phyloP scores from a whole-genome alignment of 306 rosid species.

The Purshia tridentata region DNA sequence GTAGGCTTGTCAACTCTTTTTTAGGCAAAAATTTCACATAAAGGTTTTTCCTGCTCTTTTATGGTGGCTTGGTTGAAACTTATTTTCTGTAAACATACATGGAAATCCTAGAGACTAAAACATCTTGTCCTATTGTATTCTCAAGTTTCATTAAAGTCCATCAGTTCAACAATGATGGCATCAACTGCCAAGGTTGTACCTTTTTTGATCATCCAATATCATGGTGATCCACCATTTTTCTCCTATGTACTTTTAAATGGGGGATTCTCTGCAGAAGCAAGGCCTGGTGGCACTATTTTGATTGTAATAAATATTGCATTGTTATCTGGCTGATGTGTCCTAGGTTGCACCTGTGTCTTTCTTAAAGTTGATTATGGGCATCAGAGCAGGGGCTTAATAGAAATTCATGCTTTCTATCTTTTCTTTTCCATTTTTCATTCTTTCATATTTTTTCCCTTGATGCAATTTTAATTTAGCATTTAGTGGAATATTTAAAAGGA shows the following conservation, averaged over 20 bases:
- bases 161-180: neutral
- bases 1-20: slow-evolving; percentile 49
- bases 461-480: slow-evolving; percentile 11
- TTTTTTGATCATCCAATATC: neutral
- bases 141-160: slow-evolving; percentile 8
- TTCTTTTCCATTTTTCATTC: neutral
- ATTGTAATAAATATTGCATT: slow-evolving; percentile 8
- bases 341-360: neutral
- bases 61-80: neutral
- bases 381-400: neutral
- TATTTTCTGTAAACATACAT: neutral
- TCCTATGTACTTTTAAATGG: neutral
- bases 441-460: slow-evolving; percentile 1
- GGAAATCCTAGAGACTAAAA: neutral
- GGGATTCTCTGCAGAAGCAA: neutral
- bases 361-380: neutral
- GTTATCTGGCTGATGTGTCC: slow-evolving; percentile 2
- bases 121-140: neutral
- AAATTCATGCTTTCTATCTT: slow-evolving; percentile 9
- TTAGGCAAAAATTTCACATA: neutral
- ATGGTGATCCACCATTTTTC: neutral
- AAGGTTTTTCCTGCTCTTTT: neutral
- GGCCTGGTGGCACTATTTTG: neutral
- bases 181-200: neutral
- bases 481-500: slow-evolving; percentile 14